These are phyloP conservation scores for Amaranthus hypochondriacus DNA, from an alignment of 148 eudicot genomes.

Conservation along the genomic window DNA sequence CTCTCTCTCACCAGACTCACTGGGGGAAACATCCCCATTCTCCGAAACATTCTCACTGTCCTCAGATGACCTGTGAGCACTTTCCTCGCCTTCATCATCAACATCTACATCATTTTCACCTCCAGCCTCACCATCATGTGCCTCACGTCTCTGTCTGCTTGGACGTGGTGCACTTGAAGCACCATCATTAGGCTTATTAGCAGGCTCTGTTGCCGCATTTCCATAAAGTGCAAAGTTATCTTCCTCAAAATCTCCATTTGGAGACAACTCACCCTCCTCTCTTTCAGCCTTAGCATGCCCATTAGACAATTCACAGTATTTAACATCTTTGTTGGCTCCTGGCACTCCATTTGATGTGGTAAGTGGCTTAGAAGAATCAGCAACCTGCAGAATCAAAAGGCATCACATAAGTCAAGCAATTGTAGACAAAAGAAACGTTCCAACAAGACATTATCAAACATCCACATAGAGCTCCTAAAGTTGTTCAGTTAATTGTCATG, in stretches of 20 bases:
- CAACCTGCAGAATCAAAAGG: conserved; percentile 38
- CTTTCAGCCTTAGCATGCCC: conserved; percentile 48
- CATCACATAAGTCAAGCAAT: neutral
- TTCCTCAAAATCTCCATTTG: conserved; percentile 60
- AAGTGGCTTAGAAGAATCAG: conserved; percentile 36
- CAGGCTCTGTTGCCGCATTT: conserved; percentile 31
- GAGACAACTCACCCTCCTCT: conserved; percentile 89
- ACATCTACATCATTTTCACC: conserved; percentile 43
- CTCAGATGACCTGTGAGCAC: conserved; percentile 60
- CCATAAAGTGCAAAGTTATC: conserved; percentile 49
- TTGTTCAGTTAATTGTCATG: neutral
- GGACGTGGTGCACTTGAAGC: conserved; percentile 29
- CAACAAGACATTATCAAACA: neutral
- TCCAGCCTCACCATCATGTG: conserved; percentile 26
- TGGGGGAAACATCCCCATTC: conserved; percentile 65
- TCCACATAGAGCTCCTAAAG: neutral
- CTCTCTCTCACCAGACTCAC: conserved; percentile 77
- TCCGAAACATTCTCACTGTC: conserved; percentile 74
- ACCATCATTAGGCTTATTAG: conserved; percentile 32
- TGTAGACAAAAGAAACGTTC: neutral
- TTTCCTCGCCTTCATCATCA: conserved; percentile 63
- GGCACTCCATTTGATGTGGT: conserved; percentile 34
- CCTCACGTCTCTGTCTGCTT: conserved; percentile 29
- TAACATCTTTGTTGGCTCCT: conserved; percentile 30
- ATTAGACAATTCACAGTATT: conserved; percentile 33